Conservation (phyloP, 371 early-diverging fungal species). For the Mortierella sp. region DNA sequence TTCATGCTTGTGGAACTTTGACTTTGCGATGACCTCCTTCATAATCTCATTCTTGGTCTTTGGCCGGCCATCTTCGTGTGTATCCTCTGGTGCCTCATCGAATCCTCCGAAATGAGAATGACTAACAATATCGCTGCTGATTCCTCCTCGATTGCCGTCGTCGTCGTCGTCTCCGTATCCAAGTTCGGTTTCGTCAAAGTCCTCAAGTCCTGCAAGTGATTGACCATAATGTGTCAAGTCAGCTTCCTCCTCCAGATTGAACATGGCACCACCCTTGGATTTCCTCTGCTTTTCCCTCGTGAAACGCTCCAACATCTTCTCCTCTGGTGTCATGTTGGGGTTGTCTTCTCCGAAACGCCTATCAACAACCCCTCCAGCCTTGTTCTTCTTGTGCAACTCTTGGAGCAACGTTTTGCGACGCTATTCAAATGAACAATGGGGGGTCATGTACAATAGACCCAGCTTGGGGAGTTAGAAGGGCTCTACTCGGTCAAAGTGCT, state of each 20-base stretch:
- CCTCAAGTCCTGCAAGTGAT: conserved; percentile 84
- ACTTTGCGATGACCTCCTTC: conserved; percentile 97
- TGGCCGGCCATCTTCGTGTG: conserved; percentile 58
- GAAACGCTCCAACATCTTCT: conserved; percentile 95
- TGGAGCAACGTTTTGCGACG: conserved; percentile 86
- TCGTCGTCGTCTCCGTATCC: conserved; percentile 76
- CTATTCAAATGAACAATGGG: conserved; percentile 35
- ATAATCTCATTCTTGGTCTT: conserved; percentile 94
- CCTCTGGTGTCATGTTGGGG: conserved; percentile 89
- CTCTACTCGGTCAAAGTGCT: too few relatives aligned
- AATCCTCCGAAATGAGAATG: conserved; percentile 92
- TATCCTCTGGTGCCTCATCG: conserved; percentile 54
- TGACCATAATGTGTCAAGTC: conserved; percentile 94
- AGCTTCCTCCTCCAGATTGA: conserved; percentile 88
- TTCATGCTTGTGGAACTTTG: conserved; percentile 93
- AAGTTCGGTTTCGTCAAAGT: conserved; percentile 79
- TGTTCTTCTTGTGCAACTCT: conserved; percentile 77
- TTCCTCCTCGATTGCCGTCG: conserved; percentile 64
- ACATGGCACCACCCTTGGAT: conserved; percentile 61
- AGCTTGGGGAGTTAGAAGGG: too few relatives aligned
- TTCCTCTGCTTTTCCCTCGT: conserved; percentile 75
- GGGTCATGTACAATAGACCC: background rate
- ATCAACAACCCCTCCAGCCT: conserved; percentile 86
- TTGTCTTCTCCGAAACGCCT: conserved; percentile 95
- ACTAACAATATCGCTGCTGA: conserved; percentile 77